Conservation (phyloP, 2,329 filamentous ascomycete genomes). For the Diplodia scrobiculata region DNA sequence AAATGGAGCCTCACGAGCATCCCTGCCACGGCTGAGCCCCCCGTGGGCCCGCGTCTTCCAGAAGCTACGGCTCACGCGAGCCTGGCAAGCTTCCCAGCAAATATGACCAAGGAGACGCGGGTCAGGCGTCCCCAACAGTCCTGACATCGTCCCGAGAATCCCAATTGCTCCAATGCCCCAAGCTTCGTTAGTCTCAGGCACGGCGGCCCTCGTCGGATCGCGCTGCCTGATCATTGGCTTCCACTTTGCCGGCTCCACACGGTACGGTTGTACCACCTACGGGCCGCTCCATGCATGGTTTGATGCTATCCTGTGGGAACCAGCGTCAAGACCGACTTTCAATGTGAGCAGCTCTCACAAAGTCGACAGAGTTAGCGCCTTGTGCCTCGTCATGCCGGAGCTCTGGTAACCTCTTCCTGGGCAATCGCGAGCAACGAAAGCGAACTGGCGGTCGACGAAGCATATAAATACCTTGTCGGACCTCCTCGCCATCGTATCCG, state of each 20-base stretch:
- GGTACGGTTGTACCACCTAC: constrained; percentile 25
- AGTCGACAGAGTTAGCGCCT: constrained; percentile 23
- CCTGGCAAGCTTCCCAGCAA: constrained; percentile 9
- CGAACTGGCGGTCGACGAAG: constrained; percentile 11
- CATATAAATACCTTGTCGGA: constrained; percentile 27
- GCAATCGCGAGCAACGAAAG: constrained; percentile 6
- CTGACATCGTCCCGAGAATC: constrained; percentile 9
- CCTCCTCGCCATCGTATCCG: constrained; percentile 11
- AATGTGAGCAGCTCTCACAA: constrained; percentile 24
- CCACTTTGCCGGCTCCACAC: constrained; percentile 21
- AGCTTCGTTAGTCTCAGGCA: constrained; percentile 22
- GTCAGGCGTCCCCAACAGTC: not conserved
- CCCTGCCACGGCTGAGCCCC: not conserved
- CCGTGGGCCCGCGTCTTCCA: constrained; percentile 22
- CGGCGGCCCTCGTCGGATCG: constrained; percentile 18
- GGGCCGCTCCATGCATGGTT: constrained; percentile 28
- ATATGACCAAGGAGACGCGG: constrained; percentile 16
- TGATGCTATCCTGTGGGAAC: constrained; percentile 15
- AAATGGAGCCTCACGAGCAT: constrained; percentile 8
- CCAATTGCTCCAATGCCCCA: constrained; percentile 25
- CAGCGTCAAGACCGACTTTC: constrained; percentile 18
- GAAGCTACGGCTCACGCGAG: constrained; percentile 26
- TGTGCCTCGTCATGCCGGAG: constrained; percentile 54
- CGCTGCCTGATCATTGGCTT: constrained; percentile 25
- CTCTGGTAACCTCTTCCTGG: constrained; percentile 17